Evolutionary conservation across 805 yeast species (phyloP).

Genomic region (Lipomyces oligophaga): DNA sequence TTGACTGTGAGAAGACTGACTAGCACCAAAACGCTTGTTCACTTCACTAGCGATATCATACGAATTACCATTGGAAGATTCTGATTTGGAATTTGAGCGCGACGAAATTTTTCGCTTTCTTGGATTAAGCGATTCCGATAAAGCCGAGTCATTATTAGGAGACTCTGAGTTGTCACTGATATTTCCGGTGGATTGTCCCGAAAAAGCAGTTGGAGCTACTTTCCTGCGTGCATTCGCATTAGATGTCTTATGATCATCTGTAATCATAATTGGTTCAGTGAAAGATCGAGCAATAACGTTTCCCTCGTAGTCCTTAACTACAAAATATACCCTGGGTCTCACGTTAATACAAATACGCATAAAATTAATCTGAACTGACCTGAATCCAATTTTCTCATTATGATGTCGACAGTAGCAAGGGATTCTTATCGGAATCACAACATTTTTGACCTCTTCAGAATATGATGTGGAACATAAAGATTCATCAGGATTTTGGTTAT

Average conservation of each 20-base stretch:
- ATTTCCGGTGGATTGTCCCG: slow-evolving; percentile 11
- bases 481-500: slow-evolving; percentile 40
- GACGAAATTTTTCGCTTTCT: slow-evolving; percentile 23
- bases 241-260: slow-evolving; percentile 81
- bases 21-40: background rate
- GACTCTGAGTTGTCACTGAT: slow-evolving; percentile 21
- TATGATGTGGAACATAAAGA: background rate
- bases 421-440: slow-evolving; percentile 65
- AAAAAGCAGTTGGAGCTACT: background rate
- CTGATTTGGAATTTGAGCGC: slow-evolving; percentile 1
- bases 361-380: slow-evolving; percentile 40
- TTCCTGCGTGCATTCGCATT: slow-evolving; percentile 21
- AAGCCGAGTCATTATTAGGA: slow-evolving; percentile 21
- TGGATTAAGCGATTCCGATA: slow-evolving; percentile 18
- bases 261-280: slow-evolving; percentile 77
- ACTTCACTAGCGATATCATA: background rate
- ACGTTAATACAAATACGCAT: background rate
- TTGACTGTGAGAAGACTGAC: background rate
- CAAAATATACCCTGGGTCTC: slow-evolving; percentile 35
- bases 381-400: slow-evolving; percentile 78
- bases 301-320: slow-evolving; percentile 58
- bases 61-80: background rate
- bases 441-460: slow-evolving; percentile 34
- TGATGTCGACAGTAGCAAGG: slow-evolving; percentile 97
- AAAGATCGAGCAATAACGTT: slow-evolving; percentile 66